phyloP scores from a whole-genome alignment of 1,284 basidiomycete species.

The Ustilago trichophora region DNA sequence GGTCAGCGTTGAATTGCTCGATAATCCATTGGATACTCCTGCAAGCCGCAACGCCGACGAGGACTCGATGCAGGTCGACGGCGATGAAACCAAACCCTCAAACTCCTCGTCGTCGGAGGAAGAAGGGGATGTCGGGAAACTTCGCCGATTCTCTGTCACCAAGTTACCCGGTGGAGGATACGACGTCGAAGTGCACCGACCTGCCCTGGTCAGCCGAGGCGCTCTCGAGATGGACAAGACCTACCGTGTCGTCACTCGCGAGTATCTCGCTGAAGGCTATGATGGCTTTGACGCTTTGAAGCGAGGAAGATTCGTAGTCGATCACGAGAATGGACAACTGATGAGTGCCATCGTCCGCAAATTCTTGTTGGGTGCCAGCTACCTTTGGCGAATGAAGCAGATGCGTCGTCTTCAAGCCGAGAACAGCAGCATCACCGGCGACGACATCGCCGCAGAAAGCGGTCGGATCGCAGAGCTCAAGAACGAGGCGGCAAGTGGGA shows the following conservation, averaged over 20 bases:
- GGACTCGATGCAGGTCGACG: conserved; percentile 33
- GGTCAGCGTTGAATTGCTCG: conserved; percentile 51
- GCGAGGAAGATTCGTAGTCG: conserved; percentile 77
- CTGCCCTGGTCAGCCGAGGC: conserved; percentile 28
- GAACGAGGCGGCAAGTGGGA: too few relatives aligned
- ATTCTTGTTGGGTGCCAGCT: conserved; percentile 76
- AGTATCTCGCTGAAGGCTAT: conserved; percentile 76
- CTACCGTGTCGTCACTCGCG: conserved; percentile 80
- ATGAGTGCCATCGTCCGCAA: conserved; percentile 84
- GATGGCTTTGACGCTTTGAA: conserved; percentile 82
- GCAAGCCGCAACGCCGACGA: too few relatives aligned
- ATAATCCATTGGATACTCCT: conserved; percentile 36
- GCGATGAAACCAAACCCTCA: too few relatives aligned
- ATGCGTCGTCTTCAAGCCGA: conserved; percentile 27
- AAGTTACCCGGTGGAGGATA: conserved; percentile 30
- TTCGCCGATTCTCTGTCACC: conserved; percentile 27
- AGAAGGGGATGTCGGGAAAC: conserved; percentile 14
- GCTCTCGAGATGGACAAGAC: conserved; percentile 46
- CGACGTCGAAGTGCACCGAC: conserved; percentile 46
- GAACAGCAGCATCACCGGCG: background rate
- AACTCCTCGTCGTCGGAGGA: too few relatives aligned
- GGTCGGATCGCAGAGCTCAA: too few relatives aligned
- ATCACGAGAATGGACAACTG: conserved; percentile 83
- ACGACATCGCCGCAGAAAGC: too few relatives aligned
- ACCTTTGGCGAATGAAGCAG: conserved; percentile 56